Conservation (phyloP, 2,329 filamentous ascomycete species). For the Beauveria australis region DNA sequence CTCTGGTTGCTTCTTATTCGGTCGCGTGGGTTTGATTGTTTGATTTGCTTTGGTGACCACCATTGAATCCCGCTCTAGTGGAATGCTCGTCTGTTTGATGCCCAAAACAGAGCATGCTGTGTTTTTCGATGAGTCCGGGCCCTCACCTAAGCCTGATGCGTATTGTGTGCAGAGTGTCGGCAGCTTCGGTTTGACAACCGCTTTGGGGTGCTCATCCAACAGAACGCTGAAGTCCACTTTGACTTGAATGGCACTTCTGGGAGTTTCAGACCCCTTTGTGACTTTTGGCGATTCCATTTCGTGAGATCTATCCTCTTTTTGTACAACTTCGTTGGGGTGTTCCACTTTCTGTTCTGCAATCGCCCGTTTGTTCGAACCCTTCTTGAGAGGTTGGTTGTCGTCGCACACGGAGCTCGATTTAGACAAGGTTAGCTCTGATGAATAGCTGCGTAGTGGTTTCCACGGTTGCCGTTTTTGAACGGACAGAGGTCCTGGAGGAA, state of each 20-base stretch:
- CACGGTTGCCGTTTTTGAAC: not conserved
- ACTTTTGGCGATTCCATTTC: not conserved
- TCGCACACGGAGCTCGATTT: not conserved
- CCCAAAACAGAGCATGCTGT: not conserved
- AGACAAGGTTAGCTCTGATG: not conserved
- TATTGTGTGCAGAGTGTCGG: not conserved
- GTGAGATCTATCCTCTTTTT: not conserved
- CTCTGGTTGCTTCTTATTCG: not conserved
- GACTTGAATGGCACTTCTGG: too few species aligned
- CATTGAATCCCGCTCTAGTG: not conserved
- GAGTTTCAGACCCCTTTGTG: too few species aligned
- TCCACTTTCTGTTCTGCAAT: not conserved
- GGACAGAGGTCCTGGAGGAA: not conserved
- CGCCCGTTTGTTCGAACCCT: too few species aligned
- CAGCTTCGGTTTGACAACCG: not conserved
- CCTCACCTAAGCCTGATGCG: not conserved
- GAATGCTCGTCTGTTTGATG: not conserved
- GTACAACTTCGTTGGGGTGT: not conserved
- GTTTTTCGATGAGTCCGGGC: too few species aligned
- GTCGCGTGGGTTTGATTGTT: not conserved
- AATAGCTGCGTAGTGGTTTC: conserved; percentile 2
- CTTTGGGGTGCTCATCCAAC: not conserved
- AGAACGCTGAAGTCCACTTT: too few species aligned
- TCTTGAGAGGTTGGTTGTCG: not conserved
- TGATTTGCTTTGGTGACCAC: not conserved